Base-by-base conservation (phyloP, 441 rosid genomes). In the Capsella rubella region DNA sequence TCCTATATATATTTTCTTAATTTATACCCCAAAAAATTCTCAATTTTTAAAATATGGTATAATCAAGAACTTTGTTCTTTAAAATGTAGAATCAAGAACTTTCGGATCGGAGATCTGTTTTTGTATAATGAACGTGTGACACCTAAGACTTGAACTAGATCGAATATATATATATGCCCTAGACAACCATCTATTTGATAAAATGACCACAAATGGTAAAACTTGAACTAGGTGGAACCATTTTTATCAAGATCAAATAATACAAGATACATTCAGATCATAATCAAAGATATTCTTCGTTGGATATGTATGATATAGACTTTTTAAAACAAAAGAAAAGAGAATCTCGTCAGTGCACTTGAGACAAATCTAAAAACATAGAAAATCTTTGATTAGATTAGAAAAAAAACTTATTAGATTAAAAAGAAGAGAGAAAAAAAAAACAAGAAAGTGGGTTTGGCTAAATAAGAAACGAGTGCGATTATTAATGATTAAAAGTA, bases 401-500 rank as follows among this genome's bases (percentile, higher is more conserved):
- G 18, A 55, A n/a, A 14, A 14, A 15, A 13, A 2, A 1, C 2
- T 21, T 21, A 21, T 21, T 21, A 61, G 46, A 68, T 61, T 65
- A 45, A 35, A 65, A 25, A 47, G 25, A 21, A 21, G 25, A 21
- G 25, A 53, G 18, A 42, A 49, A 70, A 28, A 49, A 71, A 37
- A 55, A 28, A 14, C 31, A 35, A 37, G 35, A 50, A 67, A 61
- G 73, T 77, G 80, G 80, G 77, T 77, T 77, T 77, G 80, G 80
- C 80, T 70, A 71, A 39, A 58, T 49, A 58, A 53, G 69, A 78
- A 72, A 72, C 59, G 81, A 78, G 78, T 72, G 77, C 72, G 76
- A 71, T 77, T 64, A 64, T 71, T 87, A 87, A 88, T 91, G 85
- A 86, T 85, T 82, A 84, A 72, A 77, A 77, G 84, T 79, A 83